Base-by-base conservation (phyloP, 2,329 filamentous ascomycete genomes). In the Paecilomyces niveus region DNA sequence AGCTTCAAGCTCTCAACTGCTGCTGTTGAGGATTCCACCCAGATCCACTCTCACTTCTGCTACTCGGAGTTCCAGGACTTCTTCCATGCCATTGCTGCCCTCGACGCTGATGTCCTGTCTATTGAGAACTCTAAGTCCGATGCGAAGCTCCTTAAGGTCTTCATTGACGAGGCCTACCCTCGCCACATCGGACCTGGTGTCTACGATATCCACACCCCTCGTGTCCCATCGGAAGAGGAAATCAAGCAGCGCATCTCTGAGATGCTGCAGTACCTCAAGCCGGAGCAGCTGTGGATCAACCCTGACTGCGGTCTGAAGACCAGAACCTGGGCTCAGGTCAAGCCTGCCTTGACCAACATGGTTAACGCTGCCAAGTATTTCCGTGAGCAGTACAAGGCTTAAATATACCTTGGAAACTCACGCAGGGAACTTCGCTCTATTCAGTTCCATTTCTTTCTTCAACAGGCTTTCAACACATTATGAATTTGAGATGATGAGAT, bases 41-140 rank as follows among this genome's bases (percentile, higher is more conserved):
- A 99, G 85, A 97, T 99, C 78, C 94, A 99, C 89, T 97, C 92
- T 64, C 94, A 99, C 85, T 99, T 99, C 90, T 99, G 94, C 81
- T 99, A 99, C 88, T 97, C 94, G 56, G 94, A 99, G 85, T 99
- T 99, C 90, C 94, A 99, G 83, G 94, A 99, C 85, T 99, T 99
- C 86, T 99, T 99, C 92, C 91, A 97, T 81, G 94, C 94, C 81
- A 99, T 99, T 70, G 91, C 94, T 65, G 93, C 94, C 62, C 89
- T 99, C 65, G 94, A 99, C 76, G 93, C 94, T 64, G 94, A 99
- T 80, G 94, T 99, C 64, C 88, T 99, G 72, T 96, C 90, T 74
- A 99, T 99, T 70, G 94, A 99, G 89, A 99, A 99, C 90, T 95
- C 90, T 89, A 99, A 99, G 89, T 96, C 90, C 70, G 94, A 99